Evolutionary conservation across 2,329 filamentous ascomycete genomes (phyloP).

Genomic region (Huntiella abstrusa): DNA sequence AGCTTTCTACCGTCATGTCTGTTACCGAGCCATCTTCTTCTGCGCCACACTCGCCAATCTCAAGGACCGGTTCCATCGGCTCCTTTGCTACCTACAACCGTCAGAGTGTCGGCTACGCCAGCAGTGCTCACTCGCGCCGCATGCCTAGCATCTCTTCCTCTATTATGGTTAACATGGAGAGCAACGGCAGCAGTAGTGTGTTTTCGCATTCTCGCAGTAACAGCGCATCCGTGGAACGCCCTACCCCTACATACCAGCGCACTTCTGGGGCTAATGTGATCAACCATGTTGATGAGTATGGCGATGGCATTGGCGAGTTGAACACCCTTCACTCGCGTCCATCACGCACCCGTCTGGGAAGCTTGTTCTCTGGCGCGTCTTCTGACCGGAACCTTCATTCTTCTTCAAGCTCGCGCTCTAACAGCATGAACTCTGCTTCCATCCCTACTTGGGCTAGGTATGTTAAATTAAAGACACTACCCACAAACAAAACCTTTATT

Average conservation of each 20-base stretch:
- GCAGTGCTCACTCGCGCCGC: constrained; percentile 32
- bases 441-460: constrained; percentile 38
- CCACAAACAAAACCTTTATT: background rate
- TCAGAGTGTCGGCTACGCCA: constrained; percentile 26
- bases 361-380: constrained; percentile 28
- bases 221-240: constrained; percentile 30
- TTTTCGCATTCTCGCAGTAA: constrained; percentile 23
- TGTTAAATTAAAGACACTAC: constrained; percentile 10
- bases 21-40: constrained; percentile 35
- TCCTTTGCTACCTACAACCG: constrained; percentile 20
- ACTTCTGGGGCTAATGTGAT: constrained; percentile 17
- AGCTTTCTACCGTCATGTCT: constrained; percentile 44
- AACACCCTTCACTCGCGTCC: constrained; percentile 32
- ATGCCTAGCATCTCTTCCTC: constrained; percentile 40
- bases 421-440: constrained; percentile 25
- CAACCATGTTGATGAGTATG: constrained; percentile 42
- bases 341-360: constrained; percentile 32
- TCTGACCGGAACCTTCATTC: constrained; percentile 36
- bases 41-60: constrained; percentile 21
- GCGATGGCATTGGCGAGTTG: constrained; percentile 43
- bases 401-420: constrained; percentile 28
- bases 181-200: constrained; percentile 13
- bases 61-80: constrained; percentile 23
- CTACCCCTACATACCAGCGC: constrained; percentile 25
- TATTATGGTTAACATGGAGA: constrained; percentile 18